Conservation (phyloP, 2,329 filamentous ascomycete species). For the Rhynchosporium graminicola region DNA sequence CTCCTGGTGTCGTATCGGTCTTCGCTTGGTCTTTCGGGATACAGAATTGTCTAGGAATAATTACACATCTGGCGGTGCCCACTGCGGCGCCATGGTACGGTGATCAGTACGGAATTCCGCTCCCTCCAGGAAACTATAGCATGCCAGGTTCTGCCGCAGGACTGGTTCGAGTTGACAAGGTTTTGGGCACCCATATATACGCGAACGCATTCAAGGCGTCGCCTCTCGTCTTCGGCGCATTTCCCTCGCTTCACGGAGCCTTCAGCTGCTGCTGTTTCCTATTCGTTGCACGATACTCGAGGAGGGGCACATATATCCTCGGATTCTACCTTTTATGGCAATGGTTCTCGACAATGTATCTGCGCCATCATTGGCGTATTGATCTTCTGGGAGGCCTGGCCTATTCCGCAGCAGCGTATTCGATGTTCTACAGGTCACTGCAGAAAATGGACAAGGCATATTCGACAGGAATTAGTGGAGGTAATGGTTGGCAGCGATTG, state of each 20-base stretch:
- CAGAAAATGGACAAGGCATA: conserved; percentile 36
- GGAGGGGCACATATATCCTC: conserved; percentile 70
- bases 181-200: conserved; percentile 87
- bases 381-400: conserved; percentile 85
- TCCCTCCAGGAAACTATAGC: conserved; percentile 87
- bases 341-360: conserved; percentile 97
- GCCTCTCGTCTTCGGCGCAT: conserved; percentile 88
- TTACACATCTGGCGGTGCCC: conserved; percentile 84
- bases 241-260: conserved; percentile 88
- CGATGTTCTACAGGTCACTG: conserved; percentile 36
- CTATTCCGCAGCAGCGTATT: conserved; percentile 75
- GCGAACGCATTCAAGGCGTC: conserved; percentile 88
- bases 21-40: conserved; percentile 88
- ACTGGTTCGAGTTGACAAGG: conserved; percentile 80
- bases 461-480: conserved; percentile 32
- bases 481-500: conserved; percentile 37
- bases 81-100: conserved; percentile 97
- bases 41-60: conserved; percentile 84
- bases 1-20: conserved; percentile 78
- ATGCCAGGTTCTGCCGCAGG: conserved; percentile 88
- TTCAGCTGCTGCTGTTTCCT: conserved; percentile 94
- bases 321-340: conserved; percentile 78
- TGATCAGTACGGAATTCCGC: conserved; percentile 71
- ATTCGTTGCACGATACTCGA: conserved; percentile 50
- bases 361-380: conserved; percentile 92